Evolutionary conservation across 371 early-diverging fungal genomes (phyloP).

Genomic region (Gilbertella persicaria): DNA sequence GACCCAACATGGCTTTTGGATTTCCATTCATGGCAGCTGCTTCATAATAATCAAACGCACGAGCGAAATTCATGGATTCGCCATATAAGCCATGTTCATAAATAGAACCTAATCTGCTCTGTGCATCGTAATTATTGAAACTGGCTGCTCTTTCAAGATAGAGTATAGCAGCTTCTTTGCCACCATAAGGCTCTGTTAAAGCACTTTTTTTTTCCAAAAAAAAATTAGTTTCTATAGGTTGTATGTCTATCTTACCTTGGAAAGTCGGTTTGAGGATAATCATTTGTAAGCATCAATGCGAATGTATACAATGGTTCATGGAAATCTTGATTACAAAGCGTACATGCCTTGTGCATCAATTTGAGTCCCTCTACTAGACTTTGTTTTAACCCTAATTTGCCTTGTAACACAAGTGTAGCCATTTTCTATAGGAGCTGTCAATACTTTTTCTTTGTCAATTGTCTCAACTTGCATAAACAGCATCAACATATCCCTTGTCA

Average conservation of each 20-base stretch:
- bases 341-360: constrained; percentile 16
- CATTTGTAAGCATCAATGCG: constrained; percentile 15
- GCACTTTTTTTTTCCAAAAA: not conserved
- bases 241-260: constrained; percentile 12
- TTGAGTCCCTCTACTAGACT: constrained; percentile 10
- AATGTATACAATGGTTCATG: constrained; percentile 17
- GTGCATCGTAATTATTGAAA: constrained; percentile 27
- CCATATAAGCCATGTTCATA: constrained; percentile 34
- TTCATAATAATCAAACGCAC: constrained; percentile 30
- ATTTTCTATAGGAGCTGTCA: constrained; percentile 9
- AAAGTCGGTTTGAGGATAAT: constrained; percentile 13
- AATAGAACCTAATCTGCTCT: constrained; percentile 25
- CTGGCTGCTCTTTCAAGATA: constrained; percentile 34
- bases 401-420: constrained; percentile 16
- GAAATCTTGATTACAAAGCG: constrained; percentile 9
- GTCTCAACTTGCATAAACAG: constrained; percentile 58
- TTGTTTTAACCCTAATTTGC: constrained; percentile 12
- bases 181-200: constrained; percentile 20
- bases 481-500: constrained; percentile 64
- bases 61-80: constrained; percentile 29
- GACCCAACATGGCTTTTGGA: constrained; percentile 36
- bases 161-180: constrained; percentile 20
- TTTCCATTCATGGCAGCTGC: constrained; percentile 23
- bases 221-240: not conserved
- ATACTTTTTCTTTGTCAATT: not conserved